Percentiles rank a stretch among this genome's conserved stretches.
Conservation (phyloP, 345 rosid genomes). For the Aquilaria yunnanensis region DNA sequence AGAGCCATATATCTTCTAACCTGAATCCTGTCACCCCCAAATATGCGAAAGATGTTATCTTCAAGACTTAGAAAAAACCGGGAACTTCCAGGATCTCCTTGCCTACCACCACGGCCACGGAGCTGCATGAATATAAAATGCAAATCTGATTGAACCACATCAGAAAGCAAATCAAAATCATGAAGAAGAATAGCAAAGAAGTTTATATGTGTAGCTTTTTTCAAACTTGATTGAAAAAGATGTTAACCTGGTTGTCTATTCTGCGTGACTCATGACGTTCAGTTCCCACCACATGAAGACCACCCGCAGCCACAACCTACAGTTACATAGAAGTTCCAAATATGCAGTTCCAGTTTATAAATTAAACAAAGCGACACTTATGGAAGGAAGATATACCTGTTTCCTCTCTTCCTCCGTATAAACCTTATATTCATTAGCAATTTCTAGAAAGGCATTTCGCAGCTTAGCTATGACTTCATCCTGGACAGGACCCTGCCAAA, state of each 20-base stretch:
- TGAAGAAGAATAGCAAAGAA: neutral
- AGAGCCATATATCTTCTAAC: conserved; percentile 24
- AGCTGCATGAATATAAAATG: conserved; percentile 38
- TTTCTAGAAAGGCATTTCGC: conserved; percentile 66
- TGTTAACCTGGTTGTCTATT: conserved; percentile 84
- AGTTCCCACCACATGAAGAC: conserved; percentile 92
- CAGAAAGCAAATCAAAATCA: neutral
- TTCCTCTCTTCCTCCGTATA: conserved; percentile 87
- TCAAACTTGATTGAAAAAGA: neutral
- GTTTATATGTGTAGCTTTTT: too few relatives aligned
- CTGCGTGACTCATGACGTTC: conserved; percentile 94
- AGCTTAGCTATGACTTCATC: conserved; percentile 85
- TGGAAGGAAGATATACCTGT: conserved; percentile 36
- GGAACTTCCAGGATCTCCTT: conserved; percentile 98
- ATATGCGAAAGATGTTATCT: conserved; percentile 90
- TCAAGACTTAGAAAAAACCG: conserved; percentile 97
- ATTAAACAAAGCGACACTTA: conserved; percentile 12
- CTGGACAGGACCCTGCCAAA: conserved; percentile 76
- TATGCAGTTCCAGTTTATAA: conserved; percentile 9
- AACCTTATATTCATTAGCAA: conserved; percentile 67
- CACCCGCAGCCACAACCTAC: conserved; percentile 93
- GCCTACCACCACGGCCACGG: conserved; percentile 94
- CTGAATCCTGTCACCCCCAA: conserved; percentile 95
- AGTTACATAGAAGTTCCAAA: conserved; percentile 13
- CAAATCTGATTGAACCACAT: conserved; percentile 8